Evolutionary conservation across 306 rosid species (phyloP), one percentile per base, ranked within the genome.

Genomic region (Albizia julibrissin): DNA sequence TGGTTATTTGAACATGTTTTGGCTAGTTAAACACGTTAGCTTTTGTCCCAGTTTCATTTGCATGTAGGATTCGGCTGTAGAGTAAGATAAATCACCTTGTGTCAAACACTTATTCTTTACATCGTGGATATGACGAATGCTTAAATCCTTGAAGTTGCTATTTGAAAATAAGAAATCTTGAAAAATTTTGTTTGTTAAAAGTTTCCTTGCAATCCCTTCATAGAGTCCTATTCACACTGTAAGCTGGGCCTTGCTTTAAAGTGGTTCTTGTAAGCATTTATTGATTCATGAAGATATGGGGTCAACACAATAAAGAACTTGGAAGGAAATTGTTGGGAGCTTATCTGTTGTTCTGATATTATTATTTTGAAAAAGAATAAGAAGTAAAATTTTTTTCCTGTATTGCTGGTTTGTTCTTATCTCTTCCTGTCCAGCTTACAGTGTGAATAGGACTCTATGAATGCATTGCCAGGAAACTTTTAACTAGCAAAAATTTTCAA

Each of bases 281-380:
- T 27, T 70, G 83, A 21, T 66, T 62, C 72, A 49, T 65, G 40
- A 37, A 39, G 70, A 37, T 59, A 44, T 56, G 69, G 69, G 27
- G n/a, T 79, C 67, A 33, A 72, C 33, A 44, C 31, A 18, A 50
- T 74, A 59, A 62, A 31, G 42, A 27, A 69, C 12, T 26, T 44
- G 59, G 40, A 8, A 18, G 37, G 42, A n/a, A 62, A 31, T 46
- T 49, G 22, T 54, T 56, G 70, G 70, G 64, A 72, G 44, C 76
- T 74, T 72, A 24, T 10, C 43, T 40, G 81, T 29, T 42, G 10
- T 69, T 24, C 58, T 29, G 76, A 40, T 79, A 49, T 49, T 72
- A 71, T 64, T 64, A 50, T 24, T 24, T 26, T 33, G 24, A 33
- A 26, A 24, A 24, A 46, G 39, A 54, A 21, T 54, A 22, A 72